phyloP scores from a whole-genome alignment of 129 eudicot species.

The Lactuca sativa region DNA sequence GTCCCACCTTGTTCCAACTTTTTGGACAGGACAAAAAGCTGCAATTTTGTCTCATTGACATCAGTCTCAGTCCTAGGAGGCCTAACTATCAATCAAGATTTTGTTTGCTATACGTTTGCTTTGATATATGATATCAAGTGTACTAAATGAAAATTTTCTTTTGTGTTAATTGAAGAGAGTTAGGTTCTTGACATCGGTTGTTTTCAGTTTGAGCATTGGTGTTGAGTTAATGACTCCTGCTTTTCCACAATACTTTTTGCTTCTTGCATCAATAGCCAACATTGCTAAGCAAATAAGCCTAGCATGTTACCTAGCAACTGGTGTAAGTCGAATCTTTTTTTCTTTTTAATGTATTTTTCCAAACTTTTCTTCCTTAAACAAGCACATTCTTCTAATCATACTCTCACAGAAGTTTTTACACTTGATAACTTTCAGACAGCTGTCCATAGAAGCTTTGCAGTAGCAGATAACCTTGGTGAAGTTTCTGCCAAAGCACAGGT shows the following conservation, averaged over 20 bases:
- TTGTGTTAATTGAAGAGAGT: conserved; percentile 66
- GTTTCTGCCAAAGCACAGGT: conserved; percentile 99
- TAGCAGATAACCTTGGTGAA: conserved; percentile 94
- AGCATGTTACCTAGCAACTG: conserved; percentile 92
- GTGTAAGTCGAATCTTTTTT: conserved; percentile 55
- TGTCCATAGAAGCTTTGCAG: conserved; percentile 92
- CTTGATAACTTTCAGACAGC: conserved; percentile 57
- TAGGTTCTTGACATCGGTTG: conserved; percentile 84
- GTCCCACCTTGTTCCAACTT: too few relatives aligned
- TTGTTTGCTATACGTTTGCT: background rate
- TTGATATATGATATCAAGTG: background rate
- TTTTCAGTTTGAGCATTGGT: conserved; percentile 97
- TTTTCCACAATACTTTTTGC: conserved; percentile 80
- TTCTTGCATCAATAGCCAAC: conserved; percentile 91
- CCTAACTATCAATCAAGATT: background rate
- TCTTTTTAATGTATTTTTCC: background rate
- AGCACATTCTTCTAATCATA: background rate
- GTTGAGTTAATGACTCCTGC: conserved; percentile 94
- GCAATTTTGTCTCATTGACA: too few relatives aligned
- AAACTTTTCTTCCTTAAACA: background rate
- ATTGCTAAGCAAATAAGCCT: conserved; percentile 94
- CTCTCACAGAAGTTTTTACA: background rate
- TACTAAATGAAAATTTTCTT: conserved; percentile 4
- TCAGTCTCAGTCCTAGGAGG: too few relatives aligned
- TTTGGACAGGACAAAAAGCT: too few relatives aligned